Base-by-base conservation (phyloP, 805 yeast genomes). In the Candida coleopterorum region DNA sequence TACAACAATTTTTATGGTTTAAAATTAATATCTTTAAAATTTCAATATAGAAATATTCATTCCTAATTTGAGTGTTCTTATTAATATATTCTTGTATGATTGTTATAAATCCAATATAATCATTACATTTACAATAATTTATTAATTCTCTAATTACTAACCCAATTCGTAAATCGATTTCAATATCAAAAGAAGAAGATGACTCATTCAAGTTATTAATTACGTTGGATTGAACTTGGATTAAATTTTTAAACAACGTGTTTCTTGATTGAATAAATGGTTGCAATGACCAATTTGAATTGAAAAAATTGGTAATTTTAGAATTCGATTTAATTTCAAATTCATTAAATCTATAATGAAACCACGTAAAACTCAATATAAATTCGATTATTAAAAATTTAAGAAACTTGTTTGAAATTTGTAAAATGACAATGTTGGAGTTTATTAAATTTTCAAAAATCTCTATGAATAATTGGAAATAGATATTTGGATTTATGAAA, bases 291-390 rank as follows among this genome's bases (percentile, higher is more conserved):
- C 74, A 70, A 3, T 40, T 43, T 9, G 7, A 60, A 36, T 8
- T 41, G 40, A 1, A 46, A 23, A 8, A n/a, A 8, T 26, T 29
- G 3, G n/a, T 29, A 9, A 29, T 8, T 20, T 25, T 18, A 28
- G 18, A 15, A 17, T 35, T 24, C 16, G 4, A 33, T 30, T 14
- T 36, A 17, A 24, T 25, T 18, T 32, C 35, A 15, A 12, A 33
- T 7, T 32, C 26, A 18, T 18, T 16, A 39, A 53, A 68, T 16
- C 49, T 48, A 75, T 74, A 73, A 40, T 72, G 74, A 8, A 62
- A 53, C 52, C 70, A 67, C 37, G 74, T 68, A 42, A 70, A 74
- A 32, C 58, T 61, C 12, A 73, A 46, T 3, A 72, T 41, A 48
- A 66, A 48, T 22, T 73, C 78, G 9, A 70, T 31, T 15, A 72